Conservation (phyloP, 768 basidiomycete species). For the Amanita muscaria region DNA sequence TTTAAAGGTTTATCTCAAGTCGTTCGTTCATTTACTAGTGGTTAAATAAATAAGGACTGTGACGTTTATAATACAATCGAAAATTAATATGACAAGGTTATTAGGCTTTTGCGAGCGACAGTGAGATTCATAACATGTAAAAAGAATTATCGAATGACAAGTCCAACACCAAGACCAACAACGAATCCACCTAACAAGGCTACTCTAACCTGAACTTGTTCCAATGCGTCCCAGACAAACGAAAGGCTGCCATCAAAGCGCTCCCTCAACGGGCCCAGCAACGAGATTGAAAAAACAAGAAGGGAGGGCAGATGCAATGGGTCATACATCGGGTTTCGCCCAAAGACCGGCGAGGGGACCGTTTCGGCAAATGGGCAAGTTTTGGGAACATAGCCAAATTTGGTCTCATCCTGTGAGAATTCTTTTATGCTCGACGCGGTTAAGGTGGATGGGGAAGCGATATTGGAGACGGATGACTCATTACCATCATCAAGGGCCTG, state of each 20-base stretch:
- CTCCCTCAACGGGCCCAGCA: slow-evolving; percentile 37
- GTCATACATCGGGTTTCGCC: slow-evolving; percentile 32
- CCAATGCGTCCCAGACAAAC: slow-evolving; percentile 12
- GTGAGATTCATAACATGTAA: neutral
- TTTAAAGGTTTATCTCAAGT: slow-evolving; percentile 5
- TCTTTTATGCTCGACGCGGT: neutral
- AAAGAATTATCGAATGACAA: neutral
- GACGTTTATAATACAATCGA: neutral
- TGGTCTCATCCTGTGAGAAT: neutral
- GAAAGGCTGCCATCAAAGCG: slow-evolving; percentile 3
- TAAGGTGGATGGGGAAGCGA: neutral
- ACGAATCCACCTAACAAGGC: slow-evolving; percentile 32
- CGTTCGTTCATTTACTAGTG: too few relatives aligned
- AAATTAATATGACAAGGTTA: neutral
- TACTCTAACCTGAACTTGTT: slow-evolving; percentile 21
- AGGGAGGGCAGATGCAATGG: slow-evolving; percentile 62
- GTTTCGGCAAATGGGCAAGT: slow-evolving; percentile 3
- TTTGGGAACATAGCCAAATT: slow-evolving; percentile 4
- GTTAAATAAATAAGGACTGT: neutral
- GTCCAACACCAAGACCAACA: slow-evolving; percentile 29
- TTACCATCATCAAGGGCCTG: neutral
- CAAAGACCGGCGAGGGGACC: neutral
- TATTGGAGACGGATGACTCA: neutral
- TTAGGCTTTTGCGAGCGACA: too few relatives aligned
- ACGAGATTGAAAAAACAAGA: slow-evolving; percentile 50